phyloP scores from a whole-genome alignment of 2,329 filamentous ascomycete species.

The Parascedosporium putredinis region DNA sequence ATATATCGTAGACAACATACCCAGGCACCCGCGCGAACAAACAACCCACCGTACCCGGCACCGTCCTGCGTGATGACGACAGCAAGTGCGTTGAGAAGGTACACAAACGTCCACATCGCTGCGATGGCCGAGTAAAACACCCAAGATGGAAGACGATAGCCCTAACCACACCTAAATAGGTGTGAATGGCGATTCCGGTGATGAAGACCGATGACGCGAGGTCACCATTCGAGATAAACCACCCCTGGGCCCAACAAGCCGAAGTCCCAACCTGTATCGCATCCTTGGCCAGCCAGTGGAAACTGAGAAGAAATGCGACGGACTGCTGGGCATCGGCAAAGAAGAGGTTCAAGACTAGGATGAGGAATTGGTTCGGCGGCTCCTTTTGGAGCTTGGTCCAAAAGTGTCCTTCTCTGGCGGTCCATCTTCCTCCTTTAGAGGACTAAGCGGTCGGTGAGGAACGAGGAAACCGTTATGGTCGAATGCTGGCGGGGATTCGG shows the following conservation, averaged over 20 bases:
- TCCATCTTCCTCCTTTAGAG: background rate
- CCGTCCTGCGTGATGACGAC: constrained; percentile 33
- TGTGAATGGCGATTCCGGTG: constrained; percentile 54
- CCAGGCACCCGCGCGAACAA: constrained; percentile 56
- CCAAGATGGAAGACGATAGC: constrained; percentile 38
- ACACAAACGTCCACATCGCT: constrained; percentile 47
- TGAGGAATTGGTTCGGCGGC: constrained; percentile 54
- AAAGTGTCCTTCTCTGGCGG: constrained; percentile 12
- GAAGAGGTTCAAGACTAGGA: constrained; percentile 60
- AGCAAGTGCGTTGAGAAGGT: constrained; percentile 44
- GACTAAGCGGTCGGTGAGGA: background rate
- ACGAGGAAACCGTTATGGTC: constrained; percentile 20
- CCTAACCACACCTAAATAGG: constrained; percentile 51
- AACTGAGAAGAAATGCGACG: constrained; percentile 52
- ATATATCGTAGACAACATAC: constrained; percentile 22
- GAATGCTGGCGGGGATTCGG: constrained; percentile 25
- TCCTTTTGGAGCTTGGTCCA: constrained; percentile 19
- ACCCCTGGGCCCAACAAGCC: constrained; percentile 55
- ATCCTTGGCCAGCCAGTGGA: constrained; percentile 44
- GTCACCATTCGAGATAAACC: constrained; percentile 57
- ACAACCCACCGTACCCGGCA: constrained; percentile 33
- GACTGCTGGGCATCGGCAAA: constrained; percentile 59
- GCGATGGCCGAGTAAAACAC: constrained; percentile 38
- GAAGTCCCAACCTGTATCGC: constrained; percentile 41
- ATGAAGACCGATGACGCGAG: constrained; percentile 58